phyloP scores from a whole-genome alignment of 2,329 filamentous ascomycete species.

The Talaromyces marneffei region DNA sequence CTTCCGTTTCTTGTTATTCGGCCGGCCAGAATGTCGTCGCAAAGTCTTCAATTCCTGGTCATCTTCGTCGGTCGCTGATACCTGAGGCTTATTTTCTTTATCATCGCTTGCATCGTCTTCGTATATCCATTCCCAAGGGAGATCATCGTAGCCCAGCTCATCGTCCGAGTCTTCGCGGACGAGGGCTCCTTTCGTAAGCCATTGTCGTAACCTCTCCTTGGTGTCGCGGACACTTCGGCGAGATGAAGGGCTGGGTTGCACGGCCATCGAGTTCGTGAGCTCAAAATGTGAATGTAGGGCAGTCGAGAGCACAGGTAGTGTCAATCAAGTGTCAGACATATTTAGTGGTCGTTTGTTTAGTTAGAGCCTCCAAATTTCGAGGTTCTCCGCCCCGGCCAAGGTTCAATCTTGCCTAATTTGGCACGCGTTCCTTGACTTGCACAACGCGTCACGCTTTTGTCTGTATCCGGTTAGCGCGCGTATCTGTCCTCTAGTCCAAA shows the following conservation, averaged over 20 bases:
- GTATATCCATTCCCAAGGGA: conserved; percentile 78
- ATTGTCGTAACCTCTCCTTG: conserved; percentile 39
- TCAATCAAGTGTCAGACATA: neutral
- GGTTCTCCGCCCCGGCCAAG: neutral
- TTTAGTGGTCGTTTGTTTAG: neutral
- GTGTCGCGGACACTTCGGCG: conserved; percentile 19
- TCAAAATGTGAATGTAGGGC: neutral
- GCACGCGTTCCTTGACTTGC: neutral
- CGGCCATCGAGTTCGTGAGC: neutral
- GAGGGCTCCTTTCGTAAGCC: conserved; percentile 57
- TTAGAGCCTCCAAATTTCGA: neutral
- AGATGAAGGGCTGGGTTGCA: neutral
- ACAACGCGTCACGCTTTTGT: neutral
- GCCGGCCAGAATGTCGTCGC: conserved; percentile 27
- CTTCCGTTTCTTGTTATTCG: conserved; percentile 30
- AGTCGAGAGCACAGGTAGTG: neutral
- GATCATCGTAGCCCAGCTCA: conserved; percentile 68
- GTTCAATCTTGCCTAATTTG: conserved; percentile 11
- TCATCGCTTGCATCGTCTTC: conserved; percentile 26
- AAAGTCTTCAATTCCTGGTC: conserved; percentile 21
- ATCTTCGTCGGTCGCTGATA: conserved; percentile 16
- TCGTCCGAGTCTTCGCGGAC: conserved; percentile 78
- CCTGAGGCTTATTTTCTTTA: conserved; percentile 17
- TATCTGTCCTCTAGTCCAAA: neutral
- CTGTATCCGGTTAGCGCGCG: neutral